Conservation (phyloP, 179 eudicot species). For the Drosera spatulata region DNA sequence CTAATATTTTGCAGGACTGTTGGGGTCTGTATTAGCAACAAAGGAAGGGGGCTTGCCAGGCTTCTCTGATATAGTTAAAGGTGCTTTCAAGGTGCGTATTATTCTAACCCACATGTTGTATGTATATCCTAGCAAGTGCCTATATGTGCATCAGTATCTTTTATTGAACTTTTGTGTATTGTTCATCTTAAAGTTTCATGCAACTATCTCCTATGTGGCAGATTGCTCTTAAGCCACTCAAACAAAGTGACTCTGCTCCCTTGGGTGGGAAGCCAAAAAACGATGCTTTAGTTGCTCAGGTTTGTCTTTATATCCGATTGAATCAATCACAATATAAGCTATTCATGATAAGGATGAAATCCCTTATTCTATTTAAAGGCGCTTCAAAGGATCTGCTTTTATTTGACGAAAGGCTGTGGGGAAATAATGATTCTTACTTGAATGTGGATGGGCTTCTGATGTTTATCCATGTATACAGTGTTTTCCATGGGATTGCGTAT, state of each 20-base stretch:
- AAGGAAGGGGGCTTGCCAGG: conserved; percentile 52
- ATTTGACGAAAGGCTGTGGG: too few relatives aligned
- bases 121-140: too few relatives aligned
- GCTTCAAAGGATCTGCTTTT: too few relatives aligned
- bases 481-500: too few relatives aligned
- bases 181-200: too few relatives aligned
- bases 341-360: neutral
- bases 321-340: neutral
- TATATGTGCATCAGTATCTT: neutral
- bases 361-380: neutral
- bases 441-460: too few relatives aligned
- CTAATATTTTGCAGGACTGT: conserved; percentile 33
- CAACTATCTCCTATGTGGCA: conserved; percentile 11
- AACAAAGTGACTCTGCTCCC: conserved; percentile 37
- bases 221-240: conserved; percentile 52
- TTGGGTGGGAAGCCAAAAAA: conserved; percentile 48
- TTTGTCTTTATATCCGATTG: conserved; percentile 12
- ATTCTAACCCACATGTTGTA: neutral
- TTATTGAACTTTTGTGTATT: neutral
- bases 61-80: conserved; percentile 62
- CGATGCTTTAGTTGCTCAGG: conserved; percentile 77
- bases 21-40: conserved; percentile 74
- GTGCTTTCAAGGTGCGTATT: conserved; percentile 60
- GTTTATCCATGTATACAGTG: too few relatives aligned
- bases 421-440: too few relatives aligned